These are phyloP conservation scores for Leccinum ochraceum DNA, from an alignment of 768 basidiomycete genomes.

Conservation along the genomic window DNA sequence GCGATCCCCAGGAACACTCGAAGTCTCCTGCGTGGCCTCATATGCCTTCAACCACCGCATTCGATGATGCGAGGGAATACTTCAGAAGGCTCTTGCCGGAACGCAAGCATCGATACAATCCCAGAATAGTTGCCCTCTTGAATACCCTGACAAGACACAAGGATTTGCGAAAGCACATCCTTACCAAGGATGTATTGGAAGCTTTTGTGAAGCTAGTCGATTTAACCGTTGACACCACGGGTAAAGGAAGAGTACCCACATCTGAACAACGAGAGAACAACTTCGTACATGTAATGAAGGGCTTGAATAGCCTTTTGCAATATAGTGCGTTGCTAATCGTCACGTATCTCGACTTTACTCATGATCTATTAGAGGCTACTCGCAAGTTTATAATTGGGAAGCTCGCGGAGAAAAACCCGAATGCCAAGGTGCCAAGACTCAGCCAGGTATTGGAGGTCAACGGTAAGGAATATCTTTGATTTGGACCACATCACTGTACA, in stretches of 20 bases:
- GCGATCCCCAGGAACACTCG: background rate
- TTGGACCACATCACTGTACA: background rate
- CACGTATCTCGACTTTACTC: background rate
- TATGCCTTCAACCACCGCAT: background rate
- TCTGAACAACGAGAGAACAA: background rate
- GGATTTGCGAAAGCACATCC: slow-evolving; percentile 15
- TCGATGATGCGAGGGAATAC: slow-evolving; percentile 19
- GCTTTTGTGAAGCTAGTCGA: slow-evolving; percentile 18
- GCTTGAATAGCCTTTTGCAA: slow-evolving; percentile 16
- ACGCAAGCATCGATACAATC: slow-evolving; percentile 21
- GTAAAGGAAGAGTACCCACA: too few relatives aligned
- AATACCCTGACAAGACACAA: slow-evolving; percentile 21
- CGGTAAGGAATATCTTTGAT: slow-evolving; percentile 2
- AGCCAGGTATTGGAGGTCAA: slow-evolving; percentile 14
- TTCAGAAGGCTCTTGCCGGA: slow-evolving; percentile 8
- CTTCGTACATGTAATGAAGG: slow-evolving; percentile 25
- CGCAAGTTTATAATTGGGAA: background rate
- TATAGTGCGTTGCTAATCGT: slow-evolving; percentile 12
- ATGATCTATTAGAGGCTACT: slow-evolving; percentile 10
- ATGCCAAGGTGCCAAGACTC: slow-evolving; percentile 8
- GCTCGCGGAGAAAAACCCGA: background rate
- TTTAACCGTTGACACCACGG: background rate
- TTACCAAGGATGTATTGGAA: slow-evolving; percentile 15
- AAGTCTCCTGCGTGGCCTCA: background rate
- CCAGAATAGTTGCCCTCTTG: slow-evolving; percentile 24